Base-by-base conservation (phyloP, 2,329 filamentous ascomycete species). In the Immersiporthe knoxdaviesiana region DNA sequence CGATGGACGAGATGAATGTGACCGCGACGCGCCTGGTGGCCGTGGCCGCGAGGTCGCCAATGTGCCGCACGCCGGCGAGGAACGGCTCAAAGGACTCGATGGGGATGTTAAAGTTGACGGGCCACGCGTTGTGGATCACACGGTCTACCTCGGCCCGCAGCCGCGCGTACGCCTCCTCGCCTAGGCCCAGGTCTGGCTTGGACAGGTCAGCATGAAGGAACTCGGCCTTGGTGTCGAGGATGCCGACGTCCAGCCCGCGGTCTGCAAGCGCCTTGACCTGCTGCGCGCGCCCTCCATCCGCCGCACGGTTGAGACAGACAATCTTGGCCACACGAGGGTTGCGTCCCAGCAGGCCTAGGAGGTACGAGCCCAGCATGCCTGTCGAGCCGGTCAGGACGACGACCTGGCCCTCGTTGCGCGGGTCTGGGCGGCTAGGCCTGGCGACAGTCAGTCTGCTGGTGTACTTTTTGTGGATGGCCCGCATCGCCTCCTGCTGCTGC, bases 131-230 rank as follows among this genome's bases (percentile, higher is more conserved):
- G 74, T 87, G 84, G 65, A 84, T 81, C 8, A 85, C 74, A 8
- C 79, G 78, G 63, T 84, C 82, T 0, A 77, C 75, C 1, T 80
- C 76, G 11, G 75, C 67, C 7, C 81, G 75, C 0, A 84, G 74
- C 5, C 79, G 75, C 52, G 76, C 39, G 73, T 79, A 78, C 1
- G 76, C 75, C 1, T 77, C 74, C 4, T 77, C 72, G 2, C 68
- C 67, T 0, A 90, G 77, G 0, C 85, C 86, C 1, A 89, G 79
- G 18, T 79, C 74, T 0, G 79, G 75, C 16, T 81, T 79, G 0
- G 81, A 79, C n/a, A 83, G 79, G 71, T 88, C 84, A 1, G 79
- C 81, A 39, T 82, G 79, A 12, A 84, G 73, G 35, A 87, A 84
- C 56, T 83, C 79, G 3, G 82, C 77, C 75, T 79, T 81, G 11